These are phyloP conservation scores for Fusarium cicatricum DNA, from an alignment of 2,329 filamentous ascomycete species.

Conservation along the genomic window DNA sequence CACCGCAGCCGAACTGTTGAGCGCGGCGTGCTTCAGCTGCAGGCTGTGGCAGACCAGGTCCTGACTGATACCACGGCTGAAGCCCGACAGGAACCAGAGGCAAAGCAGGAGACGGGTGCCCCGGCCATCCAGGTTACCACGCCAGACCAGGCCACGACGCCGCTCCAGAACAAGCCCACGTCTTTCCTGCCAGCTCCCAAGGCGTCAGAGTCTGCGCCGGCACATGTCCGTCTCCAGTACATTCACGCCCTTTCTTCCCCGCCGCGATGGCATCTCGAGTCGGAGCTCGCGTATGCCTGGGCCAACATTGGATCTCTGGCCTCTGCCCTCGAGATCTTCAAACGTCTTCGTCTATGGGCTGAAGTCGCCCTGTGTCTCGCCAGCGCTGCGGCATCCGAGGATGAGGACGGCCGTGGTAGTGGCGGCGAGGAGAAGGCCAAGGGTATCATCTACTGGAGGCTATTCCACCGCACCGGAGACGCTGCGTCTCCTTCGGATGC, in stretches of 20 bases:
- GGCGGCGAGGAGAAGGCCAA: slow-evolving; percentile 81
- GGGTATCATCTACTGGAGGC: slow-evolving; percentile 76
- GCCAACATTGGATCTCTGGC: slow-evolving; percentile 84
- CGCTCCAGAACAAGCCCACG: slow-evolving; percentile 59
- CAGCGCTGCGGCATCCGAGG: slow-evolving; percentile 64
- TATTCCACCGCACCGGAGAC: slow-evolving; percentile 72
- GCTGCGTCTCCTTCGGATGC: slow-evolving; percentile 47
- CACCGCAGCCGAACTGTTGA: slow-evolving; percentile 89
- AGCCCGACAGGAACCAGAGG: slow-evolving; percentile 40
- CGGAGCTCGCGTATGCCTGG: slow-evolving; percentile 94
- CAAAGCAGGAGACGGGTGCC: slow-evolving; percentile 45
- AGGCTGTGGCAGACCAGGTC: slow-evolving; percentile 94
- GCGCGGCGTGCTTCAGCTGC: slow-evolving; percentile 87
- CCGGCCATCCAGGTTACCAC: slow-evolving; percentile 57
- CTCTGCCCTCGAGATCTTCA: slow-evolving; percentile 95
- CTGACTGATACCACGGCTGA: slow-evolving; percentile 77
- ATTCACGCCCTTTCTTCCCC: slow-evolving; percentile 86
- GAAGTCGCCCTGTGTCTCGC: slow-evolving; percentile 93
- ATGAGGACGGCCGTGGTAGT: slow-evolving; percentile 61
- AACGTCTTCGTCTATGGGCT: slow-evolving; percentile 90
- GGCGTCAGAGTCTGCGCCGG: slow-evolving; percentile 78
- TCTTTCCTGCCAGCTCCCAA: slow-evolving; percentile 84
- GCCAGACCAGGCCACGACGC: slow-evolving; percentile 44
- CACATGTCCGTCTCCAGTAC: slow-evolving; percentile 79
- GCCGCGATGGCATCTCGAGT: slow-evolving; percentile 91